A percentile compares a stretch with the other conserved stretches of the same genome.
These are phyloP conservation scores for Linum lewisii DNA, from an alignment of 345 rosid species.

Conservation along the genomic window DNA sequence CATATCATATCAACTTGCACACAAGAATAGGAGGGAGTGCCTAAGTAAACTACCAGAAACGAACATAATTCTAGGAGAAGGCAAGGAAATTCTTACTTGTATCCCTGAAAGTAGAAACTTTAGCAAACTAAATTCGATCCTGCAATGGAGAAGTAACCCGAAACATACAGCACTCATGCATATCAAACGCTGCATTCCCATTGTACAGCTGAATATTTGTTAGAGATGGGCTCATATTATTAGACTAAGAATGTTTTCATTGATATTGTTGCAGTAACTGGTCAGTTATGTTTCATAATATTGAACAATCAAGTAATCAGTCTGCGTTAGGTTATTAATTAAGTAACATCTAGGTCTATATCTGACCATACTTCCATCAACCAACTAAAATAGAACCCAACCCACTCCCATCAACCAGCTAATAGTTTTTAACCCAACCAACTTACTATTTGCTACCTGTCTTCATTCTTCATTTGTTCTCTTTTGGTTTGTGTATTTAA, in stretches of 20 bases:
- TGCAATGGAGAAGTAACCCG: constrained; percentile 42
- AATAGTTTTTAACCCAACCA: too few relatives aligned
- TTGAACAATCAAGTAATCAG: neutral
- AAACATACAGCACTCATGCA: constrained; percentile 22
- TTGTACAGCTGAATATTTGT: neutral
- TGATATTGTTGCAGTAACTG: neutral
- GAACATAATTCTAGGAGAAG: constrained; percentile 15
- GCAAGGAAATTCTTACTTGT: constrained; percentile 50
- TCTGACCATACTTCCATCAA: neutral
- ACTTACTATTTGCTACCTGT: neutral
- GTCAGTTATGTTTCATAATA: neutral
- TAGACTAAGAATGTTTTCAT: neutral
- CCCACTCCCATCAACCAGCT: too few relatives aligned
- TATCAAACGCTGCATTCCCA: constrained; percentile 10
- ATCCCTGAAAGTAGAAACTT: constrained; percentile 37
- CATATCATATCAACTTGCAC: constrained; percentile 3
- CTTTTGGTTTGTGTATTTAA: neutral
- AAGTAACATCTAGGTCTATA: neutral
- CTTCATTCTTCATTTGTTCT: neutral
- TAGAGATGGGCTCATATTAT: neutral
- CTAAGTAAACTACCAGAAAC: neutral
- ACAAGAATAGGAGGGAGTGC: neutral
- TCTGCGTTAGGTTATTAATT: neutral
- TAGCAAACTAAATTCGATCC: constrained; percentile 43
- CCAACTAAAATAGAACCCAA: too few relatives aligned